Evolutionary conservation across 169 alveolate species (phyloP).

Genomic region (Prorocentrum cordatum): DNA sequence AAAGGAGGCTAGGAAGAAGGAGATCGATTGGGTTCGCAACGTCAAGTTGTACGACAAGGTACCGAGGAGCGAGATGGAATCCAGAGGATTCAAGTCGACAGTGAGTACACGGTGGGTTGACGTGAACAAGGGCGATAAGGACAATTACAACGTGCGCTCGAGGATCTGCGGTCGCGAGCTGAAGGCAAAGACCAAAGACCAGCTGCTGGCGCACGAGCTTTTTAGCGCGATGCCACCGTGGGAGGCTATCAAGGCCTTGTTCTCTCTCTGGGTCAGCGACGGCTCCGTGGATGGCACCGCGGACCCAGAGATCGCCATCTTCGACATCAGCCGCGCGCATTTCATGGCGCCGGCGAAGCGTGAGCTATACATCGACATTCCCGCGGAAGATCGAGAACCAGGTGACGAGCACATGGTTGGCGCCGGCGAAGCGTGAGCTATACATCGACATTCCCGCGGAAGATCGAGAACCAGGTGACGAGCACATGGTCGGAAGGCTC

Average conservation of each 20-base stretch:
- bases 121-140: slow-evolving; percentile 27
- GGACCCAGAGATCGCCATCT: not conserved
- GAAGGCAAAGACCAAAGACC: not conserved
- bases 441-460: too few species aligned
- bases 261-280: not conserved
- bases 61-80: not conserved
- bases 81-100: not conserved
- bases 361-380: not conserved
- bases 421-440: too few species aligned
- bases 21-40: not conserved
- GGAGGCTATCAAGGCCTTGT: not conserved
- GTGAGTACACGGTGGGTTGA: not conserved
- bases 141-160: not conserved
- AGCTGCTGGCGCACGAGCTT: slow-evolving; percentile 12
- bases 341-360: not conserved
- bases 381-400: not conserved
- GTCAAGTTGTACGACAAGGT: slow-evolving; percentile 15
- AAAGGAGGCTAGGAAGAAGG: not conserved
- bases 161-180: slow-evolving; percentile 1
- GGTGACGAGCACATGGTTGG: not conserved
- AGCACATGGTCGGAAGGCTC: not conserved
- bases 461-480: not conserved
- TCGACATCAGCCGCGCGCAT: slow-evolving; percentile 16
- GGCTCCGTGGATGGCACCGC: not conserved
- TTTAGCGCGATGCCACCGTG: slow-evolving; percentile 44